A percentile compares a stretch with the other conserved stretches of the same genome.
These are phyloP conservation scores for Leccinum subrobustum DNA, from an alignment of 1,284 basidiomycete species.

Conservation along the genomic window DNA sequence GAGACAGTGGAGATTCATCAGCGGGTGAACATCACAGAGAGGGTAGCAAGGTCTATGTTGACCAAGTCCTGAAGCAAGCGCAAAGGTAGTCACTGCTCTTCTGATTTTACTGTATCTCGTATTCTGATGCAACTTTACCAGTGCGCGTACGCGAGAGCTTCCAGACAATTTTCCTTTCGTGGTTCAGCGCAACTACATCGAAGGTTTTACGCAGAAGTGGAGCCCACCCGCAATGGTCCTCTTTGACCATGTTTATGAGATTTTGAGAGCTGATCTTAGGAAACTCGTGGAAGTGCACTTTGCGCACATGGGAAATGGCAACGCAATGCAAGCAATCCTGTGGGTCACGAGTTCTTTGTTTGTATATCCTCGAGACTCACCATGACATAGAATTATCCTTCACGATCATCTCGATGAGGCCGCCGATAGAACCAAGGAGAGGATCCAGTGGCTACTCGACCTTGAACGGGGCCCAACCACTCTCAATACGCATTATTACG, in stretches of 20 bases:
- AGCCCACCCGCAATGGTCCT: constrained; percentile 43
- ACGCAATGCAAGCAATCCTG: constrained; percentile 52
- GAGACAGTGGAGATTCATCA: constrained; percentile 2
- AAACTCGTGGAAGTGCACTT: constrained; percentile 49
- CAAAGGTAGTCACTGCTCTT: constrained; percentile 36
- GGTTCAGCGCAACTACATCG: constrained; percentile 53
- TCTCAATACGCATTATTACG: constrained; percentile 57
- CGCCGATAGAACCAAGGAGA: constrained; percentile 38
- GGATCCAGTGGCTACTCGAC: constrained; percentile 50
- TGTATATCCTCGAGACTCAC: not conserved
- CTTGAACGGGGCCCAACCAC: constrained; percentile 56
- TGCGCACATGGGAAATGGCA: constrained; percentile 48
- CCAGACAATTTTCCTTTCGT: constrained; percentile 65
- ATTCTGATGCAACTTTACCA: constrained; percentile 25
- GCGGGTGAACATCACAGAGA: constrained; percentile 19
- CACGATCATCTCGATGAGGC: constrained; percentile 47
- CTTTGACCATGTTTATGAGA: constrained; percentile 44
- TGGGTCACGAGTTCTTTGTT: constrained; percentile 32
- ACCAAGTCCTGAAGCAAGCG: constrained; percentile 53
- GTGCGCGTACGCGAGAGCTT: constrained; percentile 66
- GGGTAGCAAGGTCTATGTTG: constrained; percentile 44
- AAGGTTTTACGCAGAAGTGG: constrained; percentile 49
- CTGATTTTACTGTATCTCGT: not conserved
- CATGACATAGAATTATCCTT: constrained; percentile 41
- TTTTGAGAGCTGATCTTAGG: constrained; percentile 42